Conservation (phyloP, 2,329 filamentous ascomycete genomes). For the Aspergillus sp. region DNA sequence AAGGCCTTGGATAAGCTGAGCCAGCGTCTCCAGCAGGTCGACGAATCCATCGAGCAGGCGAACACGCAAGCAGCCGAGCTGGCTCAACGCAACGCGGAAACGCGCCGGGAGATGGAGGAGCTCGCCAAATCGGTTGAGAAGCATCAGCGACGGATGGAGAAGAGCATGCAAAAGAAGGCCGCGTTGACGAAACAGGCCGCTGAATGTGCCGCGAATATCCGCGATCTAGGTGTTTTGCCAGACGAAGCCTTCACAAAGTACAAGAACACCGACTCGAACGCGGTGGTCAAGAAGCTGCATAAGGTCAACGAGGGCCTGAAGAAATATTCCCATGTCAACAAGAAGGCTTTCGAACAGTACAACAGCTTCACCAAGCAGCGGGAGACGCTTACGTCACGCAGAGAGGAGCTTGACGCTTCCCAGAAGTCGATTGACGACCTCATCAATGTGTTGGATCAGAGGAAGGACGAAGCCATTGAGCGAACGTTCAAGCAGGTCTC, state of each 20-base stretch:
- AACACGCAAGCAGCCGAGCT: constrained; percentile 57
- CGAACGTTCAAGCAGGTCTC: constrained; percentile 98
- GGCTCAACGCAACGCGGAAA: constrained; percentile 60
- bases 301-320: constrained; percentile 91
- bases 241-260: constrained; percentile 94
- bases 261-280: constrained; percentile 74
- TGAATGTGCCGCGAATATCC: constrained; percentile 84
- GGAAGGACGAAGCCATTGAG: constrained; percentile 97
- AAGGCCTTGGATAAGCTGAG: constrained; percentile 67
- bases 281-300: constrained; percentile 72
- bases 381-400: constrained; percentile 78
- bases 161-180: constrained; percentile 84
- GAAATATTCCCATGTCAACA: constrained; percentile 98
- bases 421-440: constrained; percentile 88
- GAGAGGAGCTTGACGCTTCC: constrained; percentile 81
- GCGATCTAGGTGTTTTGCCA: constrained; percentile 86
- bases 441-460: constrained; percentile 86
- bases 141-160: constrained; percentile 86
- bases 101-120: constrained; percentile 71
- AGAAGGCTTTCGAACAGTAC: constrained; percentile 99
- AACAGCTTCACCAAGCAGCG: constrained; percentile 94
- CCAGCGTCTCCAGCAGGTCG: constrained; percentile 69
- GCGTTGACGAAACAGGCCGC: constrained; percentile 72
- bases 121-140: constrained; percentile 76
- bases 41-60: constrained; percentile 65